Evolutionary conservation across 192 early-diverging fungal species (phyloP).

Genomic region (Radiomyces spectabilis): DNA sequence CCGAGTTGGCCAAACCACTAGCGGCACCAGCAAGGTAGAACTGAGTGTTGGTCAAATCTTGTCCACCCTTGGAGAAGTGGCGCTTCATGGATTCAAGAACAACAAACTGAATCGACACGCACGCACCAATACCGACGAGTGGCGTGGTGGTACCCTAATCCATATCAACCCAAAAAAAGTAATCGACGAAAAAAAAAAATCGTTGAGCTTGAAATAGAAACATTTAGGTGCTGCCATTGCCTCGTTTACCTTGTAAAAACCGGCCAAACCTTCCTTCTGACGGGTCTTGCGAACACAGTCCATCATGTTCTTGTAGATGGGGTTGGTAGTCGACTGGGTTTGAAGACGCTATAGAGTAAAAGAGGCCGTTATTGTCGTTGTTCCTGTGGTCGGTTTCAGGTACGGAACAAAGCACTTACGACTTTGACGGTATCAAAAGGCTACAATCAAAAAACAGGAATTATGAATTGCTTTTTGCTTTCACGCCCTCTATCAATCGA

Average conservation of each 20-base stretch:
- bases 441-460: slow-evolving; percentile 19
- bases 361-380: no score
- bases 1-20: slow-evolving; percentile 82
- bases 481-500: no score
- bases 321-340: slow-evolving; percentile 69
- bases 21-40: slow-evolving; percentile 82
- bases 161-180: no score
- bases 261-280: slow-evolving; percentile 70
- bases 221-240: slow-evolving; percentile 1
- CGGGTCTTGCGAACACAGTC: slow-evolving; percentile 86
- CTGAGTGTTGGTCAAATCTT: slow-evolving; percentile 64
- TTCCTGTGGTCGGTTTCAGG: neutral
- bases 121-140: slow-evolving; percentile 87
- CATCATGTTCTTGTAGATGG: slow-evolving; percentile 70
- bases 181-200: slow-evolving; percentile 5
- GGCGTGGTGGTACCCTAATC: slow-evolving; percentile 86
- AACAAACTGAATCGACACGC: slow-evolving; percentile 96
- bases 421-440: slow-evolving; percentile 82
- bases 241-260: slow-evolving; percentile 92
- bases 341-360: slow-evolving; percentile 81
- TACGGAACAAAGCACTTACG: slow-evolving; percentile 40
- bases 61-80: slow-evolving; percentile 39
- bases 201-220: neutral
- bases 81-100: slow-evolving; percentile 87
- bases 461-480: no score